Evolutionary conservation across 805 yeast genomes (phyloP).

Genomic region (Saccharomycopsis sp.): DNA sequence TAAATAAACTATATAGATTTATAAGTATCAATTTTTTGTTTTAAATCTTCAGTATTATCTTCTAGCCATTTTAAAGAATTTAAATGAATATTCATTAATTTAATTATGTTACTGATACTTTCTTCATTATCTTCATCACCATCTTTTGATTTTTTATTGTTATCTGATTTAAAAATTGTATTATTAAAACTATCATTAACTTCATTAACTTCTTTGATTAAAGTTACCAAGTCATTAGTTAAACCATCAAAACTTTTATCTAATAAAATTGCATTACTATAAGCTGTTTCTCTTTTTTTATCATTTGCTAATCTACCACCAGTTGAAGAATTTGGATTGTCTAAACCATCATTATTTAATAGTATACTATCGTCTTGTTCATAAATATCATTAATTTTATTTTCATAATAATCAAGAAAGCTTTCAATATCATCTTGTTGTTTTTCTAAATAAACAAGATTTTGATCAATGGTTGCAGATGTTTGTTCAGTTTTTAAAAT

Average conservation of each 20-base stretch:
- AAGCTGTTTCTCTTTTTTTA: conserved; percentile 82
- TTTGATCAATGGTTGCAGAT: conserved; percentile 80
- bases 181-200: conserved; percentile 74
- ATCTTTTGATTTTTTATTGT: conserved; percentile 26
- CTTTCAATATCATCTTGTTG: conserved; percentile 89
- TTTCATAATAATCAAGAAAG: conserved; percentile 73
- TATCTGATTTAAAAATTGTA: conserved; percentile 30
- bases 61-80: conserved; percentile 87
- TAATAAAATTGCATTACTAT: conserved; percentile 73
- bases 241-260: conserved; percentile 72
- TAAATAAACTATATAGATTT: conserved; percentile 2
- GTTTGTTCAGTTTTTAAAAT: conserved; percentile 76
- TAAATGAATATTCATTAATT: conserved; percentile 76
- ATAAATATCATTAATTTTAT: conserved; percentile 41
- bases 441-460: conserved; percentile 71
- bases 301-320: conserved; percentile 29
- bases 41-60: conserved; percentile 55
- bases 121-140: conserved; percentile 30
- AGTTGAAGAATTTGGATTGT: neutral
- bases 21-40: conserved; percentile 39
- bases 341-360: conserved; percentile 17
- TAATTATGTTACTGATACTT: conserved; percentile 60
- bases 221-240: conserved; percentile 63
- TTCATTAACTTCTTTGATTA: conserved; percentile 73
- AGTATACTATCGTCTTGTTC: conserved; percentile 17